These are phyloP conservation scores for Debaryomyces maramus DNA, from an alignment of 805 yeast genomes.

Conservation along the genomic window DNA sequence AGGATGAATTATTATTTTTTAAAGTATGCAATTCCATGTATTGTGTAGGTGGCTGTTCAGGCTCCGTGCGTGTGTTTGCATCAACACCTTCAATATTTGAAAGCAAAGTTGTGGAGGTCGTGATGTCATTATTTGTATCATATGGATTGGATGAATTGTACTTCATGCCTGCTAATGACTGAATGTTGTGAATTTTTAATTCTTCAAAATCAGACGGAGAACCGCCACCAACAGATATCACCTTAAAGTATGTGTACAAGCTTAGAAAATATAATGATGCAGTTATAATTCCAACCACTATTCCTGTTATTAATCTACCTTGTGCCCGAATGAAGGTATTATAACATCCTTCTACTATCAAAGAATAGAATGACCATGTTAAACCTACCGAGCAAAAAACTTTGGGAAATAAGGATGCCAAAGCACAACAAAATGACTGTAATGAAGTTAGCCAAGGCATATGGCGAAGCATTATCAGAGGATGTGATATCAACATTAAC, in stretches of 20 bases:
- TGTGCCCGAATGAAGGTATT: not conserved
- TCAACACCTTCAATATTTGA: conserved; percentile 8
- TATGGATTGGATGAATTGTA: conserved; percentile 14
- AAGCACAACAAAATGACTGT: conserved; percentile 31
- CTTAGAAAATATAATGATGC: conserved; percentile 33
- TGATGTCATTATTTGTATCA: conserved; percentile 3
- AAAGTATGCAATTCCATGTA: conserved; percentile 38
- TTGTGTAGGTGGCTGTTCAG: conserved; percentile 29
- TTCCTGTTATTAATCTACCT: conserved; percentile 11
- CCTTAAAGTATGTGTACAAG: conserved; percentile 52
- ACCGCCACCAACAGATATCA: conserved; percentile 60
- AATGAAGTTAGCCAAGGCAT: conserved; percentile 10
- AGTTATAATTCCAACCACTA: conserved; percentile 21
- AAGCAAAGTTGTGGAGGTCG: conserved; percentile 7
- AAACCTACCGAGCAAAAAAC: conserved; percentile 41
- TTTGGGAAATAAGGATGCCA: conserved; percentile 51
- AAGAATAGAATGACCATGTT: conserved; percentile 49
- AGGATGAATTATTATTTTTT: conserved; percentile 52
- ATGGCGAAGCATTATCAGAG: conserved; percentile 19
- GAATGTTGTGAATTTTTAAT: conserved; percentile 29
- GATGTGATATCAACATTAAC: conserved; percentile 24
- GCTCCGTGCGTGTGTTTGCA: not conserved
- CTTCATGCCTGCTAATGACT: conserved; percentile 13
- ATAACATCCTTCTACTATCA: conserved; percentile 10
- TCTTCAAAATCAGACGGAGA: conserved; percentile 59